Evolutionary conservation across 2,329 filamentous ascomycete genomes (phyloP).

Genomic region (Penicillium sp.): DNA sequence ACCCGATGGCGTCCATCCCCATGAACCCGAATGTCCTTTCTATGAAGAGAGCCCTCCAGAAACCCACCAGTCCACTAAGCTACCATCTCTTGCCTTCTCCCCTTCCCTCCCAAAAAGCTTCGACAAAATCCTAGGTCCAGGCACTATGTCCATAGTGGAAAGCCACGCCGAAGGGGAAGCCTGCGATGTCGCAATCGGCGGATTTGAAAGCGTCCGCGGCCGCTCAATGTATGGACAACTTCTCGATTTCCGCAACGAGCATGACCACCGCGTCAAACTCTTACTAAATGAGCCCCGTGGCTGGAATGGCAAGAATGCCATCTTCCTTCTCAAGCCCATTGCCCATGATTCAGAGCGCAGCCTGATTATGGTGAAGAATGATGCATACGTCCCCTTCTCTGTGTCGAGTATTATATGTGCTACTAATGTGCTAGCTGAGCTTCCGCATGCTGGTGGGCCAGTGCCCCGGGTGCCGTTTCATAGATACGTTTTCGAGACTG

Average conservation of each 20-base stretch:
- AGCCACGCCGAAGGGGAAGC: conserved; percentile 3
- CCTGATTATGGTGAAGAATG: conserved; percentile 1
- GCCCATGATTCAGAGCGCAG: neutral
- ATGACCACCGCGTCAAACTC: neutral
- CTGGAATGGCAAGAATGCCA: neutral
- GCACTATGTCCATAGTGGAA: conserved; percentile 1
- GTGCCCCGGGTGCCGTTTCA: neutral
- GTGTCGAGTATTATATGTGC: conserved; percentile 2
- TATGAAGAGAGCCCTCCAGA: neutral
- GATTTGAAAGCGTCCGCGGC: neutral
- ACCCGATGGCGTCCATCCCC: neutral
- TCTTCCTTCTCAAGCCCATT: conserved; percentile 1
- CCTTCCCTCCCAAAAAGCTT: neutral
- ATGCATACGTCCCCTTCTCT: conserved; percentile 4
- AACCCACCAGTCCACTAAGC: neutral
- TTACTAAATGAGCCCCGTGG: conserved; percentile 5
- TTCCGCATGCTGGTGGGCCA: neutral
- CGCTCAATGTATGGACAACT: neutral
- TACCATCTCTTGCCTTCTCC: neutral
- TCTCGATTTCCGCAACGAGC: neutral
- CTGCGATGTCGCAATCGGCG: conserved; percentile 5
- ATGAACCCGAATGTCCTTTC: neutral
- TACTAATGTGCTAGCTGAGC: neutral
- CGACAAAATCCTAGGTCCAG: neutral
- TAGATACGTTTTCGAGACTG: conserved; percentile 1